Conservation (phyloP, 2,329 filamentous ascomycete species). For the Aspergillus felis region DNA sequence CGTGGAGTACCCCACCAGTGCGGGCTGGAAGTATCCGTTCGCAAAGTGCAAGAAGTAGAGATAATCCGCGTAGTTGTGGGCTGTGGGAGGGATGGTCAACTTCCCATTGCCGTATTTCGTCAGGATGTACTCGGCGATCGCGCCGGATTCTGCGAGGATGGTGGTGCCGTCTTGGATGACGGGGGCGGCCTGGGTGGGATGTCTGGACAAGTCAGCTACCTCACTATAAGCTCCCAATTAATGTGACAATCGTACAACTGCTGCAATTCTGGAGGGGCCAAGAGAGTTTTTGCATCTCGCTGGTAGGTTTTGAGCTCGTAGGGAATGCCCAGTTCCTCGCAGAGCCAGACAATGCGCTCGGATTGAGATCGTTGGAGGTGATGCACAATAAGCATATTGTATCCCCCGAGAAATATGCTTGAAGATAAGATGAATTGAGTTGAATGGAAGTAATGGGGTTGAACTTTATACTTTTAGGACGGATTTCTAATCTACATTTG, state of each 20-base stretch:
- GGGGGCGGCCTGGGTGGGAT: conserved; percentile 55
- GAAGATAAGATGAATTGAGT: too few relatives aligned
- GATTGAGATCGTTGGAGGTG: conserved; percentile 59
- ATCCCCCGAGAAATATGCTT: too few relatives aligned
- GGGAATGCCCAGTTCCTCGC: conserved; percentile 58
- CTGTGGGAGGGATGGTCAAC: conserved; percentile 44
- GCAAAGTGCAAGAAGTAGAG: conserved; percentile 63
- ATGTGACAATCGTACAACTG: too few relatives aligned
- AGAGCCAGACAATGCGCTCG: conserved; percentile 61
- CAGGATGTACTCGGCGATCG: conserved; percentile 60
- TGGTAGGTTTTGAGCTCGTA: conserved; percentile 50
- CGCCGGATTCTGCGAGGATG: conserved; percentile 57
- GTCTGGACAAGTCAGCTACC: conserved; percentile 16
- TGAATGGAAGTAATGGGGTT: too few relatives aligned
- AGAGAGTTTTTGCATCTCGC: conserved; percentile 39
- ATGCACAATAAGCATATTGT: conserved; percentile 27
- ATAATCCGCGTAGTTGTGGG: conserved; percentile 56
- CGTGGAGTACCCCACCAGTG: conserved; percentile 38
- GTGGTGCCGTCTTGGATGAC: conserved; percentile 56
- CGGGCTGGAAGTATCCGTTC: conserved; percentile 45
- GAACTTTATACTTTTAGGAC: too few relatives aligned
- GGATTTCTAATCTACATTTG: too few relatives aligned
- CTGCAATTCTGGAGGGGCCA: conserved; percentile 39
- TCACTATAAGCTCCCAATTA: too few relatives aligned
- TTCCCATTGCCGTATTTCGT: conserved; percentile 50